Evolutionary conservation across 2,329 filamentous ascomycete genomes (phyloP).

Genomic region (Verticillium tricorpus): DNA sequence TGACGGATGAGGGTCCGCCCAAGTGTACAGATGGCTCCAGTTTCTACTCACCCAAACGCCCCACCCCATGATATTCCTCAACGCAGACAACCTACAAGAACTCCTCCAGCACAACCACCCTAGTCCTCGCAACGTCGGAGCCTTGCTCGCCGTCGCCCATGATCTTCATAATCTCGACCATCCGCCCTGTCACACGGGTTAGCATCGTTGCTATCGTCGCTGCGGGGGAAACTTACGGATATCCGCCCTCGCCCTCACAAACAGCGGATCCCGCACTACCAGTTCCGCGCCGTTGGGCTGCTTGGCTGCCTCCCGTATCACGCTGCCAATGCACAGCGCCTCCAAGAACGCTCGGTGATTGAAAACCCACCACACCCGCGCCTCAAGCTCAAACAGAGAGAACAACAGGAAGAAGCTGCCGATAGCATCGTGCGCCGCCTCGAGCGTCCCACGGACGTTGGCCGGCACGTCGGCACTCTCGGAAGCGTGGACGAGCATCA

Average conservation of each 20-base stretch:
- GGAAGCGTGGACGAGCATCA: constrained; percentile 73
- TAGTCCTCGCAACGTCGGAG: constrained; percentile 54
- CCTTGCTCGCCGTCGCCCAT: constrained; percentile 53
- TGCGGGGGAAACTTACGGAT: constrained; percentile 45
- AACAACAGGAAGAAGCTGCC: constrained; percentile 71
- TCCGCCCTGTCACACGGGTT: constrained; percentile 37
- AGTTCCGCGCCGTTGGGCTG: constrained; percentile 42
- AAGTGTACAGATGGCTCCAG: no score
- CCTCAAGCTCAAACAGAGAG: constrained; percentile 63
- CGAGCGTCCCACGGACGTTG: constrained; percentile 65
- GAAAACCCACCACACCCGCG: constrained; percentile 80
- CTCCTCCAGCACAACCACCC: constrained; percentile 54
- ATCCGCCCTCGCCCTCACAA: constrained; percentile 55
- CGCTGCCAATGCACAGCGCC: constrained; percentile 62
- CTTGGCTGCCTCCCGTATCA: constrained; percentile 47
- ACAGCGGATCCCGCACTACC: constrained; percentile 49
- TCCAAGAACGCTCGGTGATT: constrained; percentile 78
- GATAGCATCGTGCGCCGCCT: constrained; percentile 72
- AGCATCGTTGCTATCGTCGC: background rate
- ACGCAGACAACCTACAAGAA: constrained; percentile 30
- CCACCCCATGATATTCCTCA: background rate
- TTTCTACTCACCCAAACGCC: background rate
- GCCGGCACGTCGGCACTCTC: constrained; percentile 60
- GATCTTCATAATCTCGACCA: constrained; percentile 60
- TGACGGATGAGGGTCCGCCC: no score